Base-by-base conservation (phyloP, 140 eudicot genomes). In the Ambrosia hybrid region DNA sequence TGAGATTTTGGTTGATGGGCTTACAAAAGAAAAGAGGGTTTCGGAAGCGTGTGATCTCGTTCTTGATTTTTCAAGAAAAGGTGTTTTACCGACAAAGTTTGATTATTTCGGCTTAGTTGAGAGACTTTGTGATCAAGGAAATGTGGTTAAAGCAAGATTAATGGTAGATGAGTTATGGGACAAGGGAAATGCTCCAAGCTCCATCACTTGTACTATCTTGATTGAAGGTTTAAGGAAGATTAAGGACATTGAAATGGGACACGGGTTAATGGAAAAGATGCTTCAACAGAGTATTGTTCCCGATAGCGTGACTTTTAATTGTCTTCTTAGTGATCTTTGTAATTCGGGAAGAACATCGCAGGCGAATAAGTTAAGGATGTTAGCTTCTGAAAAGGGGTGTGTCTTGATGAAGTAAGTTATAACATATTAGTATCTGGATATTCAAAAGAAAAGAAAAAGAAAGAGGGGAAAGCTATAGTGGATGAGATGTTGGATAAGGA, bases 401-500 rank as follows among this genome's bases (percentile, higher is more conserved):
- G 67, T 70, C 58, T 88, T 9, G 95, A 92, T 77, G 84, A 82
- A n/a, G 77, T 89, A 76, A 85, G 88, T 34, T 89, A 82, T 73
- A 89, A 84, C 76, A 85, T 89, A 51, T 83, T 92, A 82, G 84
- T 89, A 26, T 69, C 74, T 6, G 98, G 96, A 15, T 89, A 75
- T 79, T 62, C 83, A 0, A 81, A 80, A 73, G 98, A 92, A 73
- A 92, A 87, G 16, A 87, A 68, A 64, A 85, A 75, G 77, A 79
- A 70, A 72, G 98, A 89, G 67, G 95, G 96, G 57, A 85, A 85
- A 76, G 65, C 63, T 70, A 61, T 92, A 49, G 84, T 92, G 70
- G 73, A 92, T 73, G 96, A 92, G 79, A 92, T 92, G 98, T 83
- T 92, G 87, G 95, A 92, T 77, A 83, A 62, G 56, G 96, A 83